Base-by-base conservation (phyloP, 768 basidiomycete genomes). In the Mycena capillaripes region DNA sequence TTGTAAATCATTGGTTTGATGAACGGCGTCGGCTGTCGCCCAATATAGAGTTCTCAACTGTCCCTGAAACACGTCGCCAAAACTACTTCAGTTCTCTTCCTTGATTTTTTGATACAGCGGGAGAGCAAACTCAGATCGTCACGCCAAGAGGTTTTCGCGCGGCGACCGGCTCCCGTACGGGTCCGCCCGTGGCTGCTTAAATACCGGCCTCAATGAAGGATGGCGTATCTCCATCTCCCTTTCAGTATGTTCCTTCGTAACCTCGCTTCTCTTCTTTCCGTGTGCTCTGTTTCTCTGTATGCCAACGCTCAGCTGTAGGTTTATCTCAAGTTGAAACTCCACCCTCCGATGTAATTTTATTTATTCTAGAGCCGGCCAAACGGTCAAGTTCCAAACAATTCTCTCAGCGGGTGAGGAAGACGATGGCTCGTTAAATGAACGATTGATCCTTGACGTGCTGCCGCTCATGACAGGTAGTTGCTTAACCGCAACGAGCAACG, bases 221-320 rank as follows among this genome's bases (percentile, higher is more conserved):
- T 57, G 55, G 36, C 36, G 36, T 57, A 57, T 57, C 32, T 57
- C 32, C 55, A 57, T 57, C 55, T 57, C 55, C 55, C 55, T 53
- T 57, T 57, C 38, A 60, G n/a, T 30, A 63, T 63, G 62, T 63
- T 63, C 34, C 21, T 52, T 34, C 62, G 62, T 25, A 63, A 63
- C 62, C 5, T 38, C 50, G 48, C 48, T 36, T 63, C 48, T 32
- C 62, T 63, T 38, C 48, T 63, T 36, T 63, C 62, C 1, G 34
- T 52, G 11, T 50, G n/a, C n/a, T n/a, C 46, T 48, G n/a, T 48
- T 2, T 48, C 62, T 29, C 62, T 63, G 14, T 23, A 32, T 34
- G 62, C 48, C 50, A 63, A 63, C 17, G 62, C 62, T n/a, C 48
- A 63, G 34, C 62, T 63, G 62, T 63, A 63, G 23, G 62, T 48